Evolutionary conservation across 2,329 filamentous ascomycete species (phyloP).

Genomic region (Diaporthe citrichinensis): DNA sequence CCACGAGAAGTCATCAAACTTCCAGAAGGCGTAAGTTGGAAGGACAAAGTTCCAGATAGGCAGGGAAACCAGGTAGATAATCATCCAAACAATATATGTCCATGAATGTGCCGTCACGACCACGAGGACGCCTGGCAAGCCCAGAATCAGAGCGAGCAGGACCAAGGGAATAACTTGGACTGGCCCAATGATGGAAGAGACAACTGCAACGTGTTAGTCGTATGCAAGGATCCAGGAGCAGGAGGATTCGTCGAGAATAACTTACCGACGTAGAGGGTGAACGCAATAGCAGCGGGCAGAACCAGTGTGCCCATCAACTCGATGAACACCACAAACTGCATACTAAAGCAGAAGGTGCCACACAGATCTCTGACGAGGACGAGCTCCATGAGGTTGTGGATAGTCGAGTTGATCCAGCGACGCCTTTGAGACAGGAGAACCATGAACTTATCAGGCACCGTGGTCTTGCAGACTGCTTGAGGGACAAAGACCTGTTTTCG

Average conservation of each 20-base stretch:
- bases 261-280: constrained; percentile 96
- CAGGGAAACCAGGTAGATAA: constrained; percentile 92
- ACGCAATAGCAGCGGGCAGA: constrained; percentile 94
- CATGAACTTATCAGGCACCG: constrained; percentile 92
- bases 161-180: constrained; percentile 92
- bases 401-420: constrained; percentile 99
- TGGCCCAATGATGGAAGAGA: constrained; percentile 85
- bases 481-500: constrained; percentile 99
- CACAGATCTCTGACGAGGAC: constrained; percentile 95
- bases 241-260: constrained; percentile 45
- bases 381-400: constrained; percentile 98
- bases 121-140: constrained; percentile 92
- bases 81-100: constrained; percentile 96
- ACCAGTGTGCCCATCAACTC: constrained; percentile 96
- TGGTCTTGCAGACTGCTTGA: constrained; percentile 98
- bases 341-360: constrained; percentile 99
- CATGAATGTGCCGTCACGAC: constrained; percentile 93
- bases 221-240: not conserved
- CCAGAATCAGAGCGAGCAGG: constrained; percentile 89
- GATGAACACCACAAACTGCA: constrained; percentile 98
- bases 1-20: constrained; percentile 99
- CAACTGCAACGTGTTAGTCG: constrained; percentile 65
- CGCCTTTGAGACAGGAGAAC: constrained; percentile 94
- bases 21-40: constrained; percentile 96
- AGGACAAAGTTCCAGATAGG: constrained; percentile 99